Evolutionary conservation across 345 rosid genomes (phyloP), one percentile per base, ranked within the genome.

Genomic region (Sisymbrium altissimum): DNA sequence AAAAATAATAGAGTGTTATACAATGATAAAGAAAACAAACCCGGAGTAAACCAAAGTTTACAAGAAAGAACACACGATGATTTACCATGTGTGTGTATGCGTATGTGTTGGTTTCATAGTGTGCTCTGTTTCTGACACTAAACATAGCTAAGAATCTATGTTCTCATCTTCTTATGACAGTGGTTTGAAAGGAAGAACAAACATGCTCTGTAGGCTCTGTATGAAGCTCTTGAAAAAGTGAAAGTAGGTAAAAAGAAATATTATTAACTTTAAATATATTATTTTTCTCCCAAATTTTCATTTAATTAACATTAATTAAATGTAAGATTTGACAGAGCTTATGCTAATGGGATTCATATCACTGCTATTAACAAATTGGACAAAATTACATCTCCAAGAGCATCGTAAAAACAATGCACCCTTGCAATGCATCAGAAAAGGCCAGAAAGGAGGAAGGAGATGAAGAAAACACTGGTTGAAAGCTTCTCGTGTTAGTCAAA

Each of bases 271-370:
- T 10, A n/a, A 33, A 5, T 13, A 54, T 29, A 23, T 7, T 3
- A 38, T 66, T 36, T 52, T 15, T 25, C 15, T 38, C 60, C 12
- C 4, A 55, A 67, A 58, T 8, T 7, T 2, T 52, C 13, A 61
- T 30, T 32, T 32, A 30, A 30, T 1, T 30, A 55, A 25, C 25
- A 10, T 19, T 49, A 9, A 53, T 25, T 35, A 69, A 29, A 50
- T 40, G 30, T 2, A 23, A 49, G 48, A 1, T 56, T 50, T 68
- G 72, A 3, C 72, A 93, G 98, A 93, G 86, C 91, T 93, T 52
- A 89, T 93, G 94, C 66, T 93, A 30, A 48, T 93, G 83, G 98
- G 98, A 40, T 93, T 93, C 77, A 81, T 91, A 75, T 93, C 98
- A 18, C 70, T 93, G 73, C 82, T 93, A 0, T 76, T 93, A 41